These are phyloP conservation scores for Peribolospora baueri DNA, from an alignment of 768 basidiomycete genomes.

Conservation along the genomic window DNA sequence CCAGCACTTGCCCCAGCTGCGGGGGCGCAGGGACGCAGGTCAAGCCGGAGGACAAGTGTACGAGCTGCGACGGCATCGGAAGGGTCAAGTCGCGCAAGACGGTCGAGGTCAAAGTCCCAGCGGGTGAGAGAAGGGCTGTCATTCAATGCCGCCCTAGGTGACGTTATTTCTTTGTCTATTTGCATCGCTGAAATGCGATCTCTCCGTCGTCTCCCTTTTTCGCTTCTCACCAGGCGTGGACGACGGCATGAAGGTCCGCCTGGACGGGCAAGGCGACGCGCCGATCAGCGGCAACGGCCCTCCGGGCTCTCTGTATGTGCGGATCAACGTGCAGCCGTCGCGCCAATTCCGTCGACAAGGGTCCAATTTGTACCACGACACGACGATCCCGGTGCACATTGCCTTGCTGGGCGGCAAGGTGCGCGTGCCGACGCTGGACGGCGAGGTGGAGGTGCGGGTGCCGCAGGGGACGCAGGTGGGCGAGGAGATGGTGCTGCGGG, in stretches of 20 bases:
- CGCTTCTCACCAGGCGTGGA: conserved; percentile 42
- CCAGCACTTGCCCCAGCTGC: conserved; percentile 64
- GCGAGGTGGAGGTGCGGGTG: conserved; percentile 80
- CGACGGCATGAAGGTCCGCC: conserved; percentile 72
- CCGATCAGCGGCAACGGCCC: conserved; percentile 53
- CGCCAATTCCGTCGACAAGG: conserved; percentile 77
- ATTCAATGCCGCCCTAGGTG: too few relatives aligned
- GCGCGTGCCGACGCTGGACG: conserved; percentile 79
- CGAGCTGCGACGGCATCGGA: conserved; percentile 60
- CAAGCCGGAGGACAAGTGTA: conserved; percentile 53
- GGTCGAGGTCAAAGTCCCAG: conserved; percentile 58
- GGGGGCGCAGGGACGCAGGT: conserved; percentile 55
- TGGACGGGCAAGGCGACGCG: conserved; percentile 60
- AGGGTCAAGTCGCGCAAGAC: conserved; percentile 57
- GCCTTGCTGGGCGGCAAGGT: conserved; percentile 84
- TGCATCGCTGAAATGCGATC: not conserved
- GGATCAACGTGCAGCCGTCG: conserved; percentile 60
- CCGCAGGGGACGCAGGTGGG: conserved; percentile 85
- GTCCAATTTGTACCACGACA: conserved; percentile 66
- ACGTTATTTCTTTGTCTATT: too few relatives aligned
- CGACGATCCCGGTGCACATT: conserved; percentile 65
- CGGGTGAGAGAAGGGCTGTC: conserved; percentile 31
- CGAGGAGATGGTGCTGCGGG: conserved; percentile 84
- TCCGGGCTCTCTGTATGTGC: conserved; percentile 62
- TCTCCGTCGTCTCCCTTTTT: not conserved